Conservation (phyloP, 225 moss, liverwort and hornwort species). For the Climacium dendroides region DNA sequence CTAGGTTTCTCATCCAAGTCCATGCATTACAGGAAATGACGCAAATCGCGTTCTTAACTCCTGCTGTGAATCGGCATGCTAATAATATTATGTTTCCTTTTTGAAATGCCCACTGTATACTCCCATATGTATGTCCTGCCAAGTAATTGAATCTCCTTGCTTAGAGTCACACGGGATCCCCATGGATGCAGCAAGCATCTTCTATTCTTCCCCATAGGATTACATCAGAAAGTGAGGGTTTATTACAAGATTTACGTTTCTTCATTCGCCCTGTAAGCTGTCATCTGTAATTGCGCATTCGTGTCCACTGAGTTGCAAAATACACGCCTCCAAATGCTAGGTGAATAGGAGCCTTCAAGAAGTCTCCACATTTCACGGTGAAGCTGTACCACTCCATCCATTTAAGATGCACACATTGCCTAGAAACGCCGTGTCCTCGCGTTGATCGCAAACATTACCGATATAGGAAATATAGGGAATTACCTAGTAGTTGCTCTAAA, state of each 20-base stretch:
- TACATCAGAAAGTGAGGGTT: conserved; percentile 5
- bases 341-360: not conserved
- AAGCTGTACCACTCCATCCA: conserved; percentile 4
- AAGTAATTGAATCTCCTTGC: not conserved
- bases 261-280: not conserved
- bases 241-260: conserved; percentile 2
- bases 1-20: not conserved
- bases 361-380: conserved; percentile 4
- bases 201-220: conserved; percentile 20
- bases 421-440: not conserved
- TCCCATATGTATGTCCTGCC: not conserved
- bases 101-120: not conserved
- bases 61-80: not conserved
- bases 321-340: conserved; percentile 1
- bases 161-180: conserved; percentile 10
- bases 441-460: not conserved
- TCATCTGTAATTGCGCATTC: conserved; percentile 1
- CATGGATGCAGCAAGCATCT: conserved; percentile 5
- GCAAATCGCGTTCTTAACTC: not conserved
- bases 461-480: not conserved
- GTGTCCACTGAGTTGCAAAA: not conserved
- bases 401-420: not conserved
- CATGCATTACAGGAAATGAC: not conserved
- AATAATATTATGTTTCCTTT: not conserved
- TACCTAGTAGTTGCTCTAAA: not conserved